Conservation (phyloP, 1,139 yeast species). For the Lodderomyces theae region DNA sequence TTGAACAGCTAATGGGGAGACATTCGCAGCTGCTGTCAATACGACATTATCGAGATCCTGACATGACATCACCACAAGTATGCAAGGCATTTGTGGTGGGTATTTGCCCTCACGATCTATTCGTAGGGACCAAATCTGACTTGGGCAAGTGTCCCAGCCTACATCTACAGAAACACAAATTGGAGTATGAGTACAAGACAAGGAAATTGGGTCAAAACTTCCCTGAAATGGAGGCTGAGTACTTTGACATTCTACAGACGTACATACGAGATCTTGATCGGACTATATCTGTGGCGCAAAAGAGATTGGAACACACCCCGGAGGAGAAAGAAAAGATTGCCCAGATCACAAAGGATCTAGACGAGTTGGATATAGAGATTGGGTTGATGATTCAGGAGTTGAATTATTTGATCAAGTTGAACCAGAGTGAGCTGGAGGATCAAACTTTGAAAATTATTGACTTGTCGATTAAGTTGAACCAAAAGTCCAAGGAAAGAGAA, state of each 20-base stretch:
- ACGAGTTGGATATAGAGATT: slow-evolving; percentile 61
- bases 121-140: slow-evolving; percentile 80
- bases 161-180: slow-evolving; percentile 73
- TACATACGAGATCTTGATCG: slow-evolving; percentile 67
- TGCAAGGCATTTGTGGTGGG: slow-evolving; percentile 85
- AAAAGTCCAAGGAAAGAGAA: slow-evolving; percentile 43
- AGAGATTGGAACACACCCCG: slow-evolving; percentile 70
- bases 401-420: slow-evolving; percentile 49
- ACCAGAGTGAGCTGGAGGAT: slow-evolving; percentile 27
- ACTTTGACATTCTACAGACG: slow-evolving; percentile 50
- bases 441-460: slow-evolving; percentile 30
- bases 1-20: slow-evolving; percentile 83
- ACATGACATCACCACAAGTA: slow-evolving; percentile 63
- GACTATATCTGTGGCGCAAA: slow-evolving; percentile 62
- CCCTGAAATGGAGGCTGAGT: slow-evolving; percentile 72
- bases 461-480: slow-evolving; percentile 46
- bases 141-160: slow-evolving; percentile 76
- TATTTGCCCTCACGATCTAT: slow-evolving; percentile 83
- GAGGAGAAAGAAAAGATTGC: slow-evolving; percentile 71
- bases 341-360: slow-evolving; percentile 63
- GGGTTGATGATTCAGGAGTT: slow-evolving; percentile 73
- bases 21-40: slow-evolving; percentile 33
- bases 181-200: slow-evolving; percentile 64
- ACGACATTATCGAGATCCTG: slow-evolving; percentile 35
- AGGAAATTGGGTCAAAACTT: slow-evolving; percentile 53